Base-by-base conservation (phyloP, 257 asterid genomes). In the Verbascum thapsus region DNA sequence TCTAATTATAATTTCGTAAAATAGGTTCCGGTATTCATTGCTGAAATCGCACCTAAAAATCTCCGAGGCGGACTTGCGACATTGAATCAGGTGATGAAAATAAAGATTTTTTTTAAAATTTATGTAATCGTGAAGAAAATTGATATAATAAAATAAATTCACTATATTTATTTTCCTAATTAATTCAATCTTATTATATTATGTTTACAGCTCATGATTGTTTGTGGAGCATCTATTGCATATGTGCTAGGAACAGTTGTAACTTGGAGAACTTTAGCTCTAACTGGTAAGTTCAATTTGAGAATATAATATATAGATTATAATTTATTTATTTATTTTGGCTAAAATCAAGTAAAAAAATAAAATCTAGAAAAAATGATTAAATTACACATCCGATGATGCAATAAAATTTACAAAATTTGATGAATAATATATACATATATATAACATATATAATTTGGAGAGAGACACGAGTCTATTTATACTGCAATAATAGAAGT, bases 21-120 rank as follows among this genome's bases (percentile, higher is more conserved):
- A 64, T 67, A 91, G 96, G 86, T 91, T 42, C 98, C 94, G 0
- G 81, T 91, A 13, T 91, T 88, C 48, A 88, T 88, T 47, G 94
- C 88, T 49, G 98, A 88, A 81, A 88, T 88, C 18, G 85, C 98
- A 10, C 98, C 96, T 5, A 84, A 79, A 71, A 70, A 84, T 77
- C 85, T 91, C 9, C 85, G 96, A 0, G 95, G 98, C 53, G 95
- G 96, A 13, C 88, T 91, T 40, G 83, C 94, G n/a, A 83, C 94
- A 20, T 23, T 86, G 51, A 91, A 88, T 72, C 98, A 90, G 81
- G 98, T 85, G 32, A 26, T 26, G 5, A 43, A 45, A 18, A 71
- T 13, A 16, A 8, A 30, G 17, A 19, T 0, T 40, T 30, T 49
- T 3, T n/a, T n/a, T n/a, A n/a, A n/a, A n/a, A 47, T 43, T 59